A percentile compares a stretch with the other conserved stretches of the same genome.
These are phyloP conservation scores for Leavenworthia alabamica DNA, from an alignment of 345 rosid genomes.

Conservation along the genomic window DNA sequence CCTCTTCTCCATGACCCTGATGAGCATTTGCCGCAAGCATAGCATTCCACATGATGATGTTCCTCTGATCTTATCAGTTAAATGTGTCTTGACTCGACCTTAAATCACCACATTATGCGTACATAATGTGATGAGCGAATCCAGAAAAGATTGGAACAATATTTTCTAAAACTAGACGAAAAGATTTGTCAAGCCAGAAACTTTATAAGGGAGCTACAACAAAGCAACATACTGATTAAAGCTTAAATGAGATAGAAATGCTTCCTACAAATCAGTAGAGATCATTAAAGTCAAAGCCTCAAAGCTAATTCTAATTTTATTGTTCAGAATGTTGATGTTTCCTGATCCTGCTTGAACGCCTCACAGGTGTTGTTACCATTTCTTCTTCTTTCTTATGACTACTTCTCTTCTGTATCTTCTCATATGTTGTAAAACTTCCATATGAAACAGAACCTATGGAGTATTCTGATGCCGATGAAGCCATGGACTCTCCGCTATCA, in stretches of 20 bases:
- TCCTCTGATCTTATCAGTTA: conserved; percentile 35
- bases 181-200: too few species aligned
- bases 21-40: conserved; percentile 67
- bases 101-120: conserved; percentile 74
- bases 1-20: conserved; percentile 60
- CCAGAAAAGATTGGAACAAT: too few species aligned
- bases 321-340: conserved; percentile 45
- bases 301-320: conserved; percentile 4
- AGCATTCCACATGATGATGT: conserved; percentile 66
- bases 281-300: too few species aligned
- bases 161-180: too few species aligned
- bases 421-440: conserved; percentile 82
- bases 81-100: conserved; percentile 48
- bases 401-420: conserved; percentile 53
- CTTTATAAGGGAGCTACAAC: not conserved
- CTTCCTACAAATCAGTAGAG: conserved; percentile 23
- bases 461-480: conserved; percentile 66
- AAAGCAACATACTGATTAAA: conserved; percentile 1
- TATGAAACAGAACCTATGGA: conserved; percentile 52
- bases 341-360: conserved; percentile 80
- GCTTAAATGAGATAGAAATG: conserved; percentile 31
- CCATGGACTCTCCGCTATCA: conserved; percentile 52
- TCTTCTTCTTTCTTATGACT: conserved; percentile 47
- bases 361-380: conserved; percentile 61
- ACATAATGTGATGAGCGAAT: conserved; percentile 78